Conservation (phyloP, 2,329 filamentous ascomycete genomes). For the Monascus ruber region DNA sequence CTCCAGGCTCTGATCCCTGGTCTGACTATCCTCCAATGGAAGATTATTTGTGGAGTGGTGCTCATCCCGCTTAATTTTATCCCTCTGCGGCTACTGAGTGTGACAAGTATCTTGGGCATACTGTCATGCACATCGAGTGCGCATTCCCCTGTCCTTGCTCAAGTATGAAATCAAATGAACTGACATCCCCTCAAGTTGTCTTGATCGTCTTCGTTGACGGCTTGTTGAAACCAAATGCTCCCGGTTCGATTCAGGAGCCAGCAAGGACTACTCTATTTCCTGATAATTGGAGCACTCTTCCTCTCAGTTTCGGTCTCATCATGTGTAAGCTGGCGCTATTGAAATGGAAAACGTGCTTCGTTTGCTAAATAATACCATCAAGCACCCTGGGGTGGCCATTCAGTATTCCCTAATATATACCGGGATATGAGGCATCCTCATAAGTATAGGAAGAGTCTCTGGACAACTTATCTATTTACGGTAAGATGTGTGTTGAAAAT, state of each 20-base stretch:
- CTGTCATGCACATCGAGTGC: slow-evolving; percentile 76
- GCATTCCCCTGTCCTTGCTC: slow-evolving; percentile 25
- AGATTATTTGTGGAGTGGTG: slow-evolving; percentile 67
- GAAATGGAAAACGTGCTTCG: neutral
- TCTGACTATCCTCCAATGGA: slow-evolving; percentile 62
- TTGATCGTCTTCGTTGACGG: slow-evolving; percentile 74
- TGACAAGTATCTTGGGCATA: slow-evolving; percentile 89
- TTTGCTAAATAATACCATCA: slow-evolving; percentile 2
- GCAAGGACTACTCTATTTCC: slow-evolving; percentile 73
- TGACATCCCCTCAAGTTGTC: slow-evolving; percentile 51
- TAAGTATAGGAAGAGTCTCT: slow-evolving; percentile 65
- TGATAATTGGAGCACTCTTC: slow-evolving; percentile 73
- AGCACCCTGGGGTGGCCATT: slow-evolving; percentile 59
- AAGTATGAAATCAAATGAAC: slow-evolving; percentile 1
- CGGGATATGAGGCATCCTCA: slow-evolving; percentile 69
- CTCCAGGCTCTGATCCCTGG: slow-evolving; percentile 66
- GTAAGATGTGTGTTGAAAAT: slow-evolving; percentile 34
- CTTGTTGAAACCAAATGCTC: slow-evolving; percentile 64
- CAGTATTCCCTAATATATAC: slow-evolving; percentile 76
- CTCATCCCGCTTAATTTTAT: slow-evolving; percentile 75
- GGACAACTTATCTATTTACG: slow-evolving; percentile 75
- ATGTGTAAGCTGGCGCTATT: slow-evolving; percentile 47
- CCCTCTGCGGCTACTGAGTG: slow-evolving; percentile 71
- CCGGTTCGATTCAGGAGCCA: slow-evolving; percentile 74
- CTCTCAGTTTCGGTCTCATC: slow-evolving; percentile 77